Evolutionary conservation across 225 moss, liverwort and hornwort genomes (phyloP).

Genomic region (Asterella californica): DNA sequence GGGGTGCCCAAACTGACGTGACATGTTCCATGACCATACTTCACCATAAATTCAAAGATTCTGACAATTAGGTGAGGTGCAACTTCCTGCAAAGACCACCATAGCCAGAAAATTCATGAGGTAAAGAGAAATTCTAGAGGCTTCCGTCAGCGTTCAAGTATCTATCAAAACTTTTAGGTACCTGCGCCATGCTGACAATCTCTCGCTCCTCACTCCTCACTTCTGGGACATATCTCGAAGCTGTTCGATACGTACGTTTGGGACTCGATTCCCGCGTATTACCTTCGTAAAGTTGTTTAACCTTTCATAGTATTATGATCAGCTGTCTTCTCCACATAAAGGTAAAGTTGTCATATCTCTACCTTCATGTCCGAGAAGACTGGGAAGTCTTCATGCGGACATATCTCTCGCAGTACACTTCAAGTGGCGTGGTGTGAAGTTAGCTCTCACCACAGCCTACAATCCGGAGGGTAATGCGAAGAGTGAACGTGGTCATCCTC

Average conservation of each 20-base stretch:
- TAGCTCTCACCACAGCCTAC: too few relatives aligned
- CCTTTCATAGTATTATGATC: too few relatives aligned
- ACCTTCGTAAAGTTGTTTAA: too few relatives aligned
- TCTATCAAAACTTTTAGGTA: too few relatives aligned
- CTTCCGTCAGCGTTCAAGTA: too few relatives aligned
- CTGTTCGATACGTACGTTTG: background rate
- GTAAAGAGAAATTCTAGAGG: background rate
- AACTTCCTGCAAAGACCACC: constrained; percentile 40
- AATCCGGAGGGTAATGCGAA: too few relatives aligned
- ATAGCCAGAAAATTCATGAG: background rate
- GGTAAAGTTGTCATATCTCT: background rate
- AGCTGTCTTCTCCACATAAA: background rate
- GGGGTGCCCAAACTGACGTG: too few relatives aligned
- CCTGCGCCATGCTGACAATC: background rate
- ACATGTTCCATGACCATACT: constrained; percentile 40
- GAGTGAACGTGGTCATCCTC: too few relatives aligned
- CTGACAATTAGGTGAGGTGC: constrained; percentile 48
- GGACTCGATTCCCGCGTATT: background rate
- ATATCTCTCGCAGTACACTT: too few relatives aligned
- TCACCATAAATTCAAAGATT: constrained; percentile 42
- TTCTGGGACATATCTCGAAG: background rate
- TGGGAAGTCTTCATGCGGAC: too few relatives aligned
- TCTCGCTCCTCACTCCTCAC: background rate
- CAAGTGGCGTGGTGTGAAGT: too few relatives aligned
- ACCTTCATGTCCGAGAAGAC: constrained; percentile 53